Conservation (phyloP, 495 filamentous ascomycete genomes). For the Tirmania nivea region DNA sequence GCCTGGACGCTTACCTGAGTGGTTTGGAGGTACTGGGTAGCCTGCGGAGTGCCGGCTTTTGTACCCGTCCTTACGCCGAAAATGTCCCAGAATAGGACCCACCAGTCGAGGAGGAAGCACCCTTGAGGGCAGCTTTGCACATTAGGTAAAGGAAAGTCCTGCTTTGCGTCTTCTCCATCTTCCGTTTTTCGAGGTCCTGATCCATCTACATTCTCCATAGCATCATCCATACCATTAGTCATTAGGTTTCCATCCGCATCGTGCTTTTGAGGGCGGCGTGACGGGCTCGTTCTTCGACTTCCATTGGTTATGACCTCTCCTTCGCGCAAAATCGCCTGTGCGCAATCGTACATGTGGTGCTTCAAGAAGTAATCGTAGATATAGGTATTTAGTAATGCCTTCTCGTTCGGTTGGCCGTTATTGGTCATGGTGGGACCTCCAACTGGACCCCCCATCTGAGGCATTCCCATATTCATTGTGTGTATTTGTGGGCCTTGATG, state of each 20-base stretch:
- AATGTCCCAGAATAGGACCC: constrained; percentile 90
- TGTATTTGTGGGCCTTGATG: neutral
- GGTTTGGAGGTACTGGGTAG: constrained; percentile 8
- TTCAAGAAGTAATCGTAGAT: constrained; percentile 94
- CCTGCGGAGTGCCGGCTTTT: constrained; percentile 25
- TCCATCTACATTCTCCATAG: constrained; percentile 45
- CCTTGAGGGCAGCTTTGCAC: constrained; percentile 42
- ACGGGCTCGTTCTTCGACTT: constrained; percentile 13
- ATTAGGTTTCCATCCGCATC: constrained; percentile 39
- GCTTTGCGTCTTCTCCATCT: constrained; percentile 18
- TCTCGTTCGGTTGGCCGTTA: constrained; percentile 3
- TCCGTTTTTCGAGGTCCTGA: constrained; percentile 16
- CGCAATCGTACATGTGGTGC: constrained; percentile 58
- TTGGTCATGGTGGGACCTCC: neutral
- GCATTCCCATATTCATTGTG: neutral
- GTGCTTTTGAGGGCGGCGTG: constrained; percentile 20
- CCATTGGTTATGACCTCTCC: constrained; percentile 11
- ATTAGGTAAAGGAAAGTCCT: constrained; percentile 57
- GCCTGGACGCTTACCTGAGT: neutral
- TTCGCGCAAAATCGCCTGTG: constrained; percentile 38
- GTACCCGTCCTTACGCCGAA: constrained; percentile 51
- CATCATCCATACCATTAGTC: constrained; percentile 51
- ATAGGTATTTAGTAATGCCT: constrained; percentile 54
- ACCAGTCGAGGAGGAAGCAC: constrained; percentile 86
- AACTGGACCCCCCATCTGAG: neutral